Evolutionary conservation across 1,139 yeast genomes (phyloP), one percentile per base, ranked within the genome.

Genomic region (Debaryomyces udenii): DNA sequence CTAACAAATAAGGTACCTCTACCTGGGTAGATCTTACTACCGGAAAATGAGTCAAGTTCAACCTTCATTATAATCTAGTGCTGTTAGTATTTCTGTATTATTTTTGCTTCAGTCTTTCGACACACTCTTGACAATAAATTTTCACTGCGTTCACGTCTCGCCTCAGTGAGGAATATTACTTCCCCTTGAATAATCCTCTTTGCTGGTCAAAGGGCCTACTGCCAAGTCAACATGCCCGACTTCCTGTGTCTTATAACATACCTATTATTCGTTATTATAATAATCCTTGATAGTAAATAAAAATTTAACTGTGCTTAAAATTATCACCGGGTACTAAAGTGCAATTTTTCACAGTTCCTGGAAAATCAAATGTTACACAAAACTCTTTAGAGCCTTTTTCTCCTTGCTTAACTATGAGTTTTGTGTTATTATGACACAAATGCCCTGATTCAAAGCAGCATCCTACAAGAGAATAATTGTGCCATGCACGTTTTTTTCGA

Each of bases 1-100:
- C 99, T 91, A 77, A 93, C 93, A 72, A 89, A 93, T 76, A 93
- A 86, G 74, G 95, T 89, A 80, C 99, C 99, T 84, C 97, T 88
- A 80, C 99, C 98, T 82, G 99, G 99, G 96, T 93, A 94, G 85
- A 93, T 93, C 82, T 91, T 93, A 70, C 91, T 78, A 78, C 99
- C 99, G 69, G 99, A 91, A 83, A 93, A 93, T 74, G 98, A 87
- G 79, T 93, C 98, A 81, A 91, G 81, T 87, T 93, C 99, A 80
- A 94, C 89, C 96, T 93, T 93, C 99, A 93, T 94, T 78, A 58
- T 70, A 37, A 27, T 23, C 29, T 27, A 10, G 23, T 26, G 30
- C 11, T 22, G 37, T 33, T 33, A 33, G 37, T 33, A 33, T 27
- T 15, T 20, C 7, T 5, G 7, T 20, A 7, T 20, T 20, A 6